phyloP scores from a whole-genome alignment of 306 rosid genomes.

The Cicer cuneatum region DNA sequence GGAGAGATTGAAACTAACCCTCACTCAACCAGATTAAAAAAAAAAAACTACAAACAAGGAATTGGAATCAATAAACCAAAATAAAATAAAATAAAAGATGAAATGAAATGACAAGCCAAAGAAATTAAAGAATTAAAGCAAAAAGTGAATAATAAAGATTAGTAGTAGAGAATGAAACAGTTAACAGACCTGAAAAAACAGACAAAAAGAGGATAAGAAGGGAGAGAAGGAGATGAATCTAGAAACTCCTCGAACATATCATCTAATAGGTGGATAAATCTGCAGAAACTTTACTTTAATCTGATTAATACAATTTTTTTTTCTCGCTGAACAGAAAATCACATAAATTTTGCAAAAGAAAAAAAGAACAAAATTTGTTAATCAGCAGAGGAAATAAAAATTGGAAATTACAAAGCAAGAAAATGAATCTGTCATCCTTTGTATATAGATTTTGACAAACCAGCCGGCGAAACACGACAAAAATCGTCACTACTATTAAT shows the following conservation, averaged over 20 bases:
- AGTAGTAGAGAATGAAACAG: constrained; percentile 34
- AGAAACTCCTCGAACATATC: constrained; percentile 44
- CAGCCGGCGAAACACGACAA: constrained; percentile 53
- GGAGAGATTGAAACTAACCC: constrained; percentile 34
- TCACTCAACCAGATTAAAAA: constrained; percentile 25
- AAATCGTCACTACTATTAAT: constrained; percentile 37
- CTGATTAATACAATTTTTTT: constrained; percentile 24
- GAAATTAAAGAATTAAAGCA: not conserved
- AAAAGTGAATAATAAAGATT: not conserved
- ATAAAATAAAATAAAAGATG: not conserved
- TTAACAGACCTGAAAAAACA: constrained; percentile 32
- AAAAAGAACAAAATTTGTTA: not conserved
- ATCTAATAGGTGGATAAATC: constrained; percentile 42
- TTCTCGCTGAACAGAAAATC: constrained; percentile 25
- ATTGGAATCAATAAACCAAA: constrained; percentile 31
- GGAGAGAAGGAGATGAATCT: constrained; percentile 44
- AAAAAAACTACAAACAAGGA: constrained; percentile 27
- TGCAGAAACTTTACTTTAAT: constrained; percentile 31
- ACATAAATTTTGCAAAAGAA: constrained; percentile 29
- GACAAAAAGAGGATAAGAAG: constrained; percentile 48
- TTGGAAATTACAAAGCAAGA: constrained; percentile 20
- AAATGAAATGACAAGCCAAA: constrained; percentile 15
- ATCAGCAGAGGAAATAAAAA: not conserved
- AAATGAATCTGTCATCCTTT: constrained; percentile 22
- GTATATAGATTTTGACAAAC: constrained; percentile 39